Conservation (phyloP, 2,329 filamentous ascomycete genomes). For the Rutstroemia sp. region DNA sequence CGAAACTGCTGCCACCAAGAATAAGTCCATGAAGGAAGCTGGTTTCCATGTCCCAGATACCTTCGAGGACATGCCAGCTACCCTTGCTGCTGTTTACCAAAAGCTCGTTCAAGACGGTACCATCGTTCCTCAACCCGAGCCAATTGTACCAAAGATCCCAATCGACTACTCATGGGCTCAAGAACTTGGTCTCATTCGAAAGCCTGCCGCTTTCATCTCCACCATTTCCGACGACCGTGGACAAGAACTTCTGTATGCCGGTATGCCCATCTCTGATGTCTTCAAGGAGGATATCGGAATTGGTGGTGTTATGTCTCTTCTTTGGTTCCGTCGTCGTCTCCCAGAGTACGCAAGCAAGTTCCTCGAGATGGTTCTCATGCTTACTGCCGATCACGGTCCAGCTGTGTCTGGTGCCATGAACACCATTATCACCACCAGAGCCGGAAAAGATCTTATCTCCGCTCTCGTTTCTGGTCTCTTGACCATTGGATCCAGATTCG, state of each 20-base stretch:
- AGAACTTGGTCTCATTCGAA: conserved; percentile 98
- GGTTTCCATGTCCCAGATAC: conserved; percentile 92
- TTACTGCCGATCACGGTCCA: conserved; percentile 97
- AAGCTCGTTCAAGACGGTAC: conserved; percentile 77
- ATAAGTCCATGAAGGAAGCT: conserved; percentile 91
- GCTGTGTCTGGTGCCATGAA: conserved; percentile 99
- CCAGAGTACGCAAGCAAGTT: conserved; percentile 97
- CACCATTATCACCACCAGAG: conserved; percentile 99
- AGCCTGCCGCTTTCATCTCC: conserved; percentile 98
- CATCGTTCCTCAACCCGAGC: conserved; percentile 82
- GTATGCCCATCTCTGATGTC: conserved; percentile 99
- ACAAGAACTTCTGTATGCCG: conserved; percentile 96
- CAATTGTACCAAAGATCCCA: conserved; percentile 94
- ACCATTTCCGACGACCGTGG: conserved; percentile 99
- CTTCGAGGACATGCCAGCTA: conserved; percentile 84
- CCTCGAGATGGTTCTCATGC: conserved; percentile 99
- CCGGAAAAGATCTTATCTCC: conserved; percentile 96
- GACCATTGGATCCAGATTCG: conserved; percentile 96
- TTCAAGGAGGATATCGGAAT: conserved; percentile 99
- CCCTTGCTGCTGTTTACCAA: conserved; percentile 78
- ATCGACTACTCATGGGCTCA: conserved; percentile 99
- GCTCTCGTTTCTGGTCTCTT: conserved; percentile 93
- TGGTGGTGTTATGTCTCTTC: conserved; percentile 97
- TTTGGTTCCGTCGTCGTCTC: conserved; percentile 98
- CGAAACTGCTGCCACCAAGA: conserved; percentile 94